Conservation (phyloP, 1,284 basidiomycete genomes). For the Boletellus sp. region DNA sequence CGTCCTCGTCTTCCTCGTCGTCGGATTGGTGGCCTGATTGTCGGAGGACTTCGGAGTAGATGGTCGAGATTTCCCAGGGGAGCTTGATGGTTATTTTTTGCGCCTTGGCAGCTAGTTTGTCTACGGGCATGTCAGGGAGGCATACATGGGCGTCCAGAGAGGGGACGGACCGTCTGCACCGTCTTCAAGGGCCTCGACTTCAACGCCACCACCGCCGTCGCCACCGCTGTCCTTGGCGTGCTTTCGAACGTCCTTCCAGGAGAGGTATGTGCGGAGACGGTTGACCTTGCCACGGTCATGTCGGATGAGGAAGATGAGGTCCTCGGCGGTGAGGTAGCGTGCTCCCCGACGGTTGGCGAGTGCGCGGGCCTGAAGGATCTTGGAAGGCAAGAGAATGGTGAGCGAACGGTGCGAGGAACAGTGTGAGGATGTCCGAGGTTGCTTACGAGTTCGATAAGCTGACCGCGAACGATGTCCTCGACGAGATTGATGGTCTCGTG, state of each 20-base stretch:
- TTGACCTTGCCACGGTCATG: conserved; percentile 95
- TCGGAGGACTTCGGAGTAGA: conserved; percentile 83
- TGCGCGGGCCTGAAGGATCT: conserved; percentile 90
- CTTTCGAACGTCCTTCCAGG: conserved; percentile 97
- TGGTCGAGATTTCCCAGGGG: conserved; percentile 92
- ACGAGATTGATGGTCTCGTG: conserved; percentile 87
- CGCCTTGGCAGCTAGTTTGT: conserved; percentile 79
- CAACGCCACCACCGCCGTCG: conserved; percentile 74
- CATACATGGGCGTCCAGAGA: neutral
- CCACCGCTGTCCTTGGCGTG: conserved; percentile 88
- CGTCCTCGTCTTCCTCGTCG: conserved; percentile 94
- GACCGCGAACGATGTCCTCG: conserved; percentile 92
- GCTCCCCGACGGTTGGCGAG: conserved; percentile 81
- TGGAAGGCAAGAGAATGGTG: neutral
- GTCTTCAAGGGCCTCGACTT: conserved; percentile 75
- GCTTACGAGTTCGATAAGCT: conserved; percentile 87
- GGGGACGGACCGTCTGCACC: conserved; percentile 61
- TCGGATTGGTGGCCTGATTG: conserved; percentile 74
- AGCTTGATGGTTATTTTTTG: conserved; percentile 94
- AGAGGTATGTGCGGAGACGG: conserved; percentile 88
- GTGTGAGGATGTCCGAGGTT: neutral
- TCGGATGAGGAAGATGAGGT: conserved; percentile 94
- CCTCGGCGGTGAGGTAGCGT: conserved; percentile 86
- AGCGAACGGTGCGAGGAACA: neutral
- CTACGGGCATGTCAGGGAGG: conserved; percentile 35